phyloP scores from a whole-genome alignment of 208 protist species.

The Crithidia bombi region DNA sequence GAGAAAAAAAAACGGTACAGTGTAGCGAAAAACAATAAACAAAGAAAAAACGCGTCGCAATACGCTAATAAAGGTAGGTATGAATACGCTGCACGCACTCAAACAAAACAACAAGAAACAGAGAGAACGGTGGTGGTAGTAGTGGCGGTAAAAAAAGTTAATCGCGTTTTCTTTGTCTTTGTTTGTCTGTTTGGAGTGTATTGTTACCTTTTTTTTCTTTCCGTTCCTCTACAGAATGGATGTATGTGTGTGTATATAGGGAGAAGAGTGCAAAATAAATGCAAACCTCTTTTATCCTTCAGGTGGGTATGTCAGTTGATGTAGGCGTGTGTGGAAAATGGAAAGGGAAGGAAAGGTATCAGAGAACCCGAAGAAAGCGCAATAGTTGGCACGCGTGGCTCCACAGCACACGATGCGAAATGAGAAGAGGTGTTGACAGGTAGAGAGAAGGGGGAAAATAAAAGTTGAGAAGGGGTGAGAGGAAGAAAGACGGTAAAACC shows the following conservation, averaged over 20 bases:
- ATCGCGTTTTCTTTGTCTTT: not conserved
- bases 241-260: not conserved
- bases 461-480: conserved; percentile 12
- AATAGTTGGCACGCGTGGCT: not conserved
- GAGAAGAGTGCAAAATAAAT: conserved; percentile 7
- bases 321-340: no score
- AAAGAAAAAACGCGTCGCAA: conserved; percentile 1
- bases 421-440: not conserved
- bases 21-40: conserved; percentile 15
- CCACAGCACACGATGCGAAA: not conserved
- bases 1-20: conserved; percentile 12
- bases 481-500: no score
- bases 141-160: not conserved
- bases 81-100: conserved; percentile 3
- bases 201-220: conserved; percentile 11
- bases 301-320: not conserved
- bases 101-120: conserved; percentile 3
- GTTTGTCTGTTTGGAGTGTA: conserved; percentile 4
- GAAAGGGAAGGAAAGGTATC: no score
- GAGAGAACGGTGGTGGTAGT: not conserved
- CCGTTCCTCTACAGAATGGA: not conserved
- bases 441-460: not conserved
- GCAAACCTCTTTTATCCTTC: not conserved
- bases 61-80: conserved; percentile 2
- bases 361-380: no score